A percentile compares a stretch with the other conserved stretches of the same genome.
Conservation (phyloP, 169 alveolate species). For the Eimeria falciformis region DNA sequence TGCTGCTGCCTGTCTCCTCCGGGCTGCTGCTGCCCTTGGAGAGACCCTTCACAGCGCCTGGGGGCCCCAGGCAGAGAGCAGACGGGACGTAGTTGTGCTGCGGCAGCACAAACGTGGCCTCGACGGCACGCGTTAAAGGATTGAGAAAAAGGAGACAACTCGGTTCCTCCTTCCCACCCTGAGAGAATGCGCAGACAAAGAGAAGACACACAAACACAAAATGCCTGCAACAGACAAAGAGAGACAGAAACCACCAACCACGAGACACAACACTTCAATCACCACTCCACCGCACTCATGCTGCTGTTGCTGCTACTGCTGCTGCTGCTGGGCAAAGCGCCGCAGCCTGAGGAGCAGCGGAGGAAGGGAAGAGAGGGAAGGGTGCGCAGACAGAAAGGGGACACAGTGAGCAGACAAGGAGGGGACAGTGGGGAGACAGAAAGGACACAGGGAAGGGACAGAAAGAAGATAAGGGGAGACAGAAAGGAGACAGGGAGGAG, state of each 20-base stretch:
- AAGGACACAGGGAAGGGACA: no score
- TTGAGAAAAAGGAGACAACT: slow-evolving; percentile 25
- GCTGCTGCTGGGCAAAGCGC: slow-evolving; percentile 11
- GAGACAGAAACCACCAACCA: background rate
- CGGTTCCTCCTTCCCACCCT: slow-evolving; percentile 27
- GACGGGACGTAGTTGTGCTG: background rate
- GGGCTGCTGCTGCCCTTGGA: background rate
- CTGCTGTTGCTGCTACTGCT: slow-evolving; percentile 19
- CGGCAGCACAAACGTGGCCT: slow-evolving; percentile 17
- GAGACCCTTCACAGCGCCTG: background rate
- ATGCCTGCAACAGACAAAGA: background rate
- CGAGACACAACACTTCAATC: no score
- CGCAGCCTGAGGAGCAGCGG: background rate
- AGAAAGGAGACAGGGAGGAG: background rate
- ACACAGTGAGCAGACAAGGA: background rate
- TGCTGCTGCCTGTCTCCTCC: background rate
- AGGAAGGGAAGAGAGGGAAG: background rate
- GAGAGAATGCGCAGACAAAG: background rate
- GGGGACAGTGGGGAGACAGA: background rate
- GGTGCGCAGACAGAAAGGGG: background rate
- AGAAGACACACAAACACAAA: background rate
- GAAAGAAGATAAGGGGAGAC: no score
- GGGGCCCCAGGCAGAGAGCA: slow-evolving; percentile 29
- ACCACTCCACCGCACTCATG: background rate
- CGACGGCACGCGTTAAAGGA: slow-evolving; percentile 18